These are phyloP conservation scores for Ceratonia siliqua DNA, from an alignment of 306 rosid species.

Conservation along the genomic window DNA sequence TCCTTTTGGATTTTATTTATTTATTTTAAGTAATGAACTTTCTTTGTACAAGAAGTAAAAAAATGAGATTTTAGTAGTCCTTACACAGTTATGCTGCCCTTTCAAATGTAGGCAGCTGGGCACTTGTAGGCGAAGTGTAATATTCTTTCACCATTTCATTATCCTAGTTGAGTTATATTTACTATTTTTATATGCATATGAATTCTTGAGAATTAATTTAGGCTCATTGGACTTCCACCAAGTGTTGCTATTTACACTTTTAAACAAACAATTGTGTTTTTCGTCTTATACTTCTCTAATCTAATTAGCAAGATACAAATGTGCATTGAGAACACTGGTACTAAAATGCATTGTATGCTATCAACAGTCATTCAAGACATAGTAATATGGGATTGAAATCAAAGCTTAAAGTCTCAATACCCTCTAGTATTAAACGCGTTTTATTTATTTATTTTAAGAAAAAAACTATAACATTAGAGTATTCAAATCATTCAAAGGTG, in stretches of 20 bases:
- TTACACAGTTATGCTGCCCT: neutral
- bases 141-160: neutral
- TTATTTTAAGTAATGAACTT: neutral
- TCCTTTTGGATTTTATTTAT: neutral
- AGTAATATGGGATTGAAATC: neutral
- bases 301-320: neutral
- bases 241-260: too few species aligned
- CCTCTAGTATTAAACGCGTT: too few species aligned
- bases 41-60: neutral
- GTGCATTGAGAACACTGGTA: neutral
- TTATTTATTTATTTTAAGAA: too few species aligned
- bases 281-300: neutral
- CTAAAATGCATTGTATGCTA: neutral
- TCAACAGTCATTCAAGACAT: neutral
- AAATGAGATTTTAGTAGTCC: neutral
- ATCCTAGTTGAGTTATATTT: neutral
- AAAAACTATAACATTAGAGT: neutral
- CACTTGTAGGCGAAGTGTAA: neutral
- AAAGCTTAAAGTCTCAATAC: too few species aligned
- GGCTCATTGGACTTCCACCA: neutral
- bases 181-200: too few species aligned
- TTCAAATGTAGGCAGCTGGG: neutral
- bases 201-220: too few species aligned
- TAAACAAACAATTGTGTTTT: too few species aligned
- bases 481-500: neutral